Evolutionary conservation across 106 monocot species (phyloP).

Genomic region (Dendrobium catenatum): DNA sequence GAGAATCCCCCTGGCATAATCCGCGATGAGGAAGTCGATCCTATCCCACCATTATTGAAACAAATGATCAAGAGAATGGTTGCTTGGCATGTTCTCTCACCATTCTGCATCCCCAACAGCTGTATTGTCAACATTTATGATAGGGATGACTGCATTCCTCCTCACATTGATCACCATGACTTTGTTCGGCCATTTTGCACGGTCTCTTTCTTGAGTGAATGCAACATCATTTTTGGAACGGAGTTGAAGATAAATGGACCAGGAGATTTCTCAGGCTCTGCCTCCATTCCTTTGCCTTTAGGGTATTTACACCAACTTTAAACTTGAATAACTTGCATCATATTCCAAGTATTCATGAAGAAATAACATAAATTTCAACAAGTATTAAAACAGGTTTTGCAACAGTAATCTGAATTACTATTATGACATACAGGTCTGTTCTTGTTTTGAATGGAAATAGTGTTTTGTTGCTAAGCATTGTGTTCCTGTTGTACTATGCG

Average conservation of each 20-base stretch:
- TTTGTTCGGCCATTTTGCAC: conserved; percentile 55
- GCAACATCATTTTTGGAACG: conserved; percentile 37
- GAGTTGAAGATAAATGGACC: conserved; percentile 32
- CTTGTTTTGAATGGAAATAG: too few relatives aligned
- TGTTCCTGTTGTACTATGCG: too few relatives aligned
- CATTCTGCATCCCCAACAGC: conserved; percentile 42
- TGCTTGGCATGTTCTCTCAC: conserved; percentile 32
- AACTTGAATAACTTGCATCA: too few relatives aligned
- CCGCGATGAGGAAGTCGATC: conserved; percentile 36
- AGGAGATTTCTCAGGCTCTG: conserved; percentile 32
- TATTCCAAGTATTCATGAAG: too few relatives aligned
- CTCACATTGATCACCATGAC: conserved; percentile 56
- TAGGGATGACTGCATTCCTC: conserved; percentile 54
- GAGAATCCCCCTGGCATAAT: conserved; percentile 51
- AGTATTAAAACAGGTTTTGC: too few relatives aligned
- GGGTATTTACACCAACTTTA: conserved; percentile 20
- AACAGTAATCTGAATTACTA: too few relatives aligned
- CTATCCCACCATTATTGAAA: conserved; percentile 36
- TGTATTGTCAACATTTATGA: conserved; percentile 65
- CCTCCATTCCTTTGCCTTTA: conserved; percentile 33
- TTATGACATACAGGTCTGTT: too few relatives aligned
- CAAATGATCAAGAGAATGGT: conserved; percentile 47
- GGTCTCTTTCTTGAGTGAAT: conserved; percentile 40
- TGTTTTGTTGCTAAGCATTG: too few relatives aligned
- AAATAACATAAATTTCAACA: too few relatives aligned